Base-by-base conservation (phyloP, 2,329 filamentous ascomycete genomes). In the Aspergillus sp. region DNA sequence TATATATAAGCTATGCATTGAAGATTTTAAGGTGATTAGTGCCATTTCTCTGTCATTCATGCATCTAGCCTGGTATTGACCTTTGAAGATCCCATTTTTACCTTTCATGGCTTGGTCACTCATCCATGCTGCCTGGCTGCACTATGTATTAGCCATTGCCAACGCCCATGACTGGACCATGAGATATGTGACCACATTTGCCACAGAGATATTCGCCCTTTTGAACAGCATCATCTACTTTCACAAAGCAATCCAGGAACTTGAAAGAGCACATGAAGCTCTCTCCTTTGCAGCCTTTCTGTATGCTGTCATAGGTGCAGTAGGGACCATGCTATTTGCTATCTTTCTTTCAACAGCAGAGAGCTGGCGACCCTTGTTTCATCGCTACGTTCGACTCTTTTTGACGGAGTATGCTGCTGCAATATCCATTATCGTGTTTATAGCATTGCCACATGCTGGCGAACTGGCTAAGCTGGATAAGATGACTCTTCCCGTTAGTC, bases 151-250 rank as follows among this genome's bases (percentile, higher is more conserved):
- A 8, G 80, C 81, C 46, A 75, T 83, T 43, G 77, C 83, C 63
- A 84, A 84, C 61, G 81, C 80, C 3, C 80, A 84, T 57, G 80
- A 83, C 62, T 84, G 80, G 78, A 84, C 81, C 0, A 85, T 84
- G 81, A 73, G 78, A 55, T 84, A 84, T 61, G 81, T 85, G 42
- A 85, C 81, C 2, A 79, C 76, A 19, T 84, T 83, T 61, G 81
- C 74, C 49, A 80, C 78, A 39, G 81, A 84, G 59, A 81, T 84
- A 46, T 84, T 84, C 59, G 81, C 79, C 2, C 70, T 85, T 6
- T 67, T 84, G 29, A 84, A 84, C 63, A 81, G 78, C 54, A 75
- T 84, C 48, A 83, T 84, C 53, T 85, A 84, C 63, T 82, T 85
- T 57, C 77, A 83, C 63, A 84, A 84, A 62, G 80, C 80, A 2